Evolutionary conservation across 352 stramenopile genomes (phyloP).

Genomic region (Pythium plurisporium): DNA sequence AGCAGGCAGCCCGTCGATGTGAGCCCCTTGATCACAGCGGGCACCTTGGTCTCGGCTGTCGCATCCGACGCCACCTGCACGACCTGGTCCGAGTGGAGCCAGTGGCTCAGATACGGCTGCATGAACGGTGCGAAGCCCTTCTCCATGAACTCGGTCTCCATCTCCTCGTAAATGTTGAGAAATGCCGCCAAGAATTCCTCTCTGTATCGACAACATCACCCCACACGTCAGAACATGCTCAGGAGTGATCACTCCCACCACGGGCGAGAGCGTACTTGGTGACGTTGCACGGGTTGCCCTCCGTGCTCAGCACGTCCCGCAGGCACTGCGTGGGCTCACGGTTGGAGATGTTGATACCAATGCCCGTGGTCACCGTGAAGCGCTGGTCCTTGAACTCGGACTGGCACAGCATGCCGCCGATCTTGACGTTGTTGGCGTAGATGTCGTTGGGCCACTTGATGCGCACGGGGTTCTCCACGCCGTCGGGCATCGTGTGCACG

Average conservation of each 20-base stretch:
- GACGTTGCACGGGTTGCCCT: constrained; percentile 50
- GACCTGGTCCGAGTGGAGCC: constrained; percentile 82
- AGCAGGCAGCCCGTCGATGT: constrained; percentile 76
- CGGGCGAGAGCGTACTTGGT: constrained; percentile 70
- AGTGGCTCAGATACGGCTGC: constrained; percentile 73
- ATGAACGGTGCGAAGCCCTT: constrained; percentile 86
- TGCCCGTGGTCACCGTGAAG: constrained; percentile 83
- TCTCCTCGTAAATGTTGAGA: constrained; percentile 84
- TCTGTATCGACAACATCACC: constrained; percentile 22
- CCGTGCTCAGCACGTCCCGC: constrained; percentile 70
- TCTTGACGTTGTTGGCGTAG: constrained; percentile 87
- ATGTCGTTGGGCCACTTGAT: constrained; percentile 94
- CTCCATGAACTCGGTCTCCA: constrained; percentile 75
- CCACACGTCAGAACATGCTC: not conserved
- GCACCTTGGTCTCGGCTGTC: constrained; percentile 33
- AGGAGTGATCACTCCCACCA: too few relatives aligned
- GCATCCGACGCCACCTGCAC: constrained; percentile 63
- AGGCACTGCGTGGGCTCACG: constrained; percentile 81
- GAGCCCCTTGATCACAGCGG: constrained; percentile 74
- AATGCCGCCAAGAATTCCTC: constrained; percentile 86
- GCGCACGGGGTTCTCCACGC: constrained; percentile 46
- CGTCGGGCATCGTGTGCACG: constrained; percentile 34
- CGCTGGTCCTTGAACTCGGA: constrained; percentile 75
- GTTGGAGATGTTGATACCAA: constrained; percentile 91
- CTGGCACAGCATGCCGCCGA: constrained; percentile 88